Evolutionary conservation across 768 basidiomycete species (phyloP).

Genomic region (Mycena latifolia): DNA sequence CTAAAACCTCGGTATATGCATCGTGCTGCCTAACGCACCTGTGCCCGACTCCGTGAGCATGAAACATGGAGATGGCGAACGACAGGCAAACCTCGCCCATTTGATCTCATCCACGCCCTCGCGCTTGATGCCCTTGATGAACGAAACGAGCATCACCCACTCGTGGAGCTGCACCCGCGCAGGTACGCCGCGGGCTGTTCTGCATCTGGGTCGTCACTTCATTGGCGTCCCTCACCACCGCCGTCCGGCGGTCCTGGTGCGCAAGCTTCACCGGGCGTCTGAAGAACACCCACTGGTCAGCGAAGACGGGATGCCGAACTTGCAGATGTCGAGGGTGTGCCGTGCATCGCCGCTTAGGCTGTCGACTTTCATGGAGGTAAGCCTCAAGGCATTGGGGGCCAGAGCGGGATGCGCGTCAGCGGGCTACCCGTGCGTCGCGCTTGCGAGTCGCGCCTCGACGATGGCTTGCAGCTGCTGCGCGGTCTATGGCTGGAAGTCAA

Average conservation of each 20-base stretch:
- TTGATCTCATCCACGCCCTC: slow-evolving; percentile 91
- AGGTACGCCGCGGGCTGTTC: slow-evolving; percentile 92
- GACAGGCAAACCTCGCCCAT: slow-evolving; percentile 79
- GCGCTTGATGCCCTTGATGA: slow-evolving; percentile 84
- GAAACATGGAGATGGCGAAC: slow-evolving; percentile 38
- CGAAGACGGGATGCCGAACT: slow-evolving; percentile 56
- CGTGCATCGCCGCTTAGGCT: slow-evolving; percentile 95
- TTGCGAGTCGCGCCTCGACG: slow-evolving; percentile 82
- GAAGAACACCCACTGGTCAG: background rate
- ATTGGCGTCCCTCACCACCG: slow-evolving; percentile 78
- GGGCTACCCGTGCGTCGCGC: slow-evolving; percentile 64
- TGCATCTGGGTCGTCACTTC: slow-evolving; percentile 89
- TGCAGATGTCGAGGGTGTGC: slow-evolving; percentile 92
- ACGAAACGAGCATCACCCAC: slow-evolving; percentile 85
- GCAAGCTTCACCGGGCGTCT: slow-evolving; percentile 91
- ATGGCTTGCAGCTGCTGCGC: slow-evolving; percentile 85
- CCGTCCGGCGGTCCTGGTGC: slow-evolving; percentile 61
- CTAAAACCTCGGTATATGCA: slow-evolving; percentile 75
- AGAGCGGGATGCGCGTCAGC: slow-evolving; percentile 63
- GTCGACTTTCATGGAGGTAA: slow-evolving; percentile 79
- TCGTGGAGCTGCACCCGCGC: slow-evolving; percentile 87
- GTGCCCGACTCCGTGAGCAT: background rate
- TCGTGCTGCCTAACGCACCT: slow-evolving; percentile 86
- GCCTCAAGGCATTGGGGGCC: slow-evolving; percentile 79
- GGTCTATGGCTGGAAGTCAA: slow-evolving; percentile 93